These are phyloP conservation scores for Oryza australiensis DNA, from an alignment of 176 grass and related monocot species.

Conservation along the genomic window DNA sequence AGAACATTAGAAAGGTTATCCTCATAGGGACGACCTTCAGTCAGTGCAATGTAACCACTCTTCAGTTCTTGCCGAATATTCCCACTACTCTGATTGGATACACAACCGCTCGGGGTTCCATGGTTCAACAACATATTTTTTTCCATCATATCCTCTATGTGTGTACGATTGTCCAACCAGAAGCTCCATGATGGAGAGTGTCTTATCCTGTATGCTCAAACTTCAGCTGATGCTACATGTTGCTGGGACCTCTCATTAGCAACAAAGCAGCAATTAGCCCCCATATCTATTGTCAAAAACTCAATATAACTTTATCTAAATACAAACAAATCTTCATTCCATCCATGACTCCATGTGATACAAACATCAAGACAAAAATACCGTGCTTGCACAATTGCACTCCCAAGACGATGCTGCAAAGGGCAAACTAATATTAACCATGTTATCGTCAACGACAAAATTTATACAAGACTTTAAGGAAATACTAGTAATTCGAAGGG, in stretches of 20 bases:
- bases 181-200: conserved; percentile 75
- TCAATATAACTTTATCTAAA: conserved; percentile 19
- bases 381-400: conserved; percentile 4
- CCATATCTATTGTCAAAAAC: conserved; percentile 40
- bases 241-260: conserved; percentile 53
- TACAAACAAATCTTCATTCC: conserved; percentile 18
- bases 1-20: conserved; percentile 20
- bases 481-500: background rate
- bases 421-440: conserved; percentile 19
- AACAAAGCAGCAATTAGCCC: conserved; percentile 66
- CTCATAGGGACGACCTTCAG: conserved; percentile 29
- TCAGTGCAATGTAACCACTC: conserved; percentile 33
- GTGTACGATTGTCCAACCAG: conserved; percentile 65
- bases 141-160: conserved; percentile 65
- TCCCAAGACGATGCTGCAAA: conserved; percentile 20
- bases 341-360: conserved; percentile 12
- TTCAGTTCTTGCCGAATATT: conserved; percentile 43
- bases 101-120: too few species aligned
- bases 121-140: conserved; percentile 22
- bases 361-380: background rate
- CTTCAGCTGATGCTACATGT: conserved; percentile 38
- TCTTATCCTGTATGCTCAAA: conserved; percentile 48
- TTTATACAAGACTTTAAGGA: background rate
- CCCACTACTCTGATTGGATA: conserved; percentile 35
- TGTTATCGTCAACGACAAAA: conserved; percentile 20